Base-by-base conservation (phyloP, 1,284 basidiomycete species). In the Salmacisia buchloeana region DNA sequence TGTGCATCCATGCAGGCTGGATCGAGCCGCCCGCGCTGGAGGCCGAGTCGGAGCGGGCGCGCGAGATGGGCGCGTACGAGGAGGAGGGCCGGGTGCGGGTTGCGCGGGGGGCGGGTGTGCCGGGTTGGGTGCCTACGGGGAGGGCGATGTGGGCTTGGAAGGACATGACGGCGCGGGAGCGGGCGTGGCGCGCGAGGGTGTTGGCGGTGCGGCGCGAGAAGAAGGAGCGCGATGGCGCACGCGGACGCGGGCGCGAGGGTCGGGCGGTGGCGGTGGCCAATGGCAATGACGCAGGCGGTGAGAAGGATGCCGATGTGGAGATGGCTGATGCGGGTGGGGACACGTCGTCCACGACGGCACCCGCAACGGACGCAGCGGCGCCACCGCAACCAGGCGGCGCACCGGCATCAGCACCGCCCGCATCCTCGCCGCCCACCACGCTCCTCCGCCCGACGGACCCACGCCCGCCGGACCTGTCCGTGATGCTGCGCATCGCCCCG, bases 1-100 rank as follows among this genome's bases (percentile, higher is more conserved):
- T 85, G 58, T 81, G 83, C 34, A 73, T 85, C 3, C 84, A 85
- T 70, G 82, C 82, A 0, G 84, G 84, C 12, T 85, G 84, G 83
- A 70, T 72, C 82, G 58, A 78, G 80, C 64, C 82, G 80, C 76
- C 75, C 10, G 69, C 65, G 25, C 27, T 54, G 3, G 49, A 54
- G 27, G 29, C 66, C 62, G 34, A 58, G 34, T 41, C 38, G 13
- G 45, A 34, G 34, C 58, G 10, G 34, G 62, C 27, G 54, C 38
- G 45, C 36, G 60, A 54, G 36, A 33, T n/a, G 29, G 12, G 31
- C 10, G 31, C 49, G 33, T 38, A 61, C 23, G 54, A 33, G 46
- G n/a, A n/a, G n/a, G 60, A 33, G n/a, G 36, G 36, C 4, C 35
- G 56, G 3, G 27, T 36, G 31, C 35, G 35, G 33, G 36, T 58